phyloP scores from a whole-genome alignment of 176 grass and related monocot genomes.

The Bonia amplexicaulis region DNA sequence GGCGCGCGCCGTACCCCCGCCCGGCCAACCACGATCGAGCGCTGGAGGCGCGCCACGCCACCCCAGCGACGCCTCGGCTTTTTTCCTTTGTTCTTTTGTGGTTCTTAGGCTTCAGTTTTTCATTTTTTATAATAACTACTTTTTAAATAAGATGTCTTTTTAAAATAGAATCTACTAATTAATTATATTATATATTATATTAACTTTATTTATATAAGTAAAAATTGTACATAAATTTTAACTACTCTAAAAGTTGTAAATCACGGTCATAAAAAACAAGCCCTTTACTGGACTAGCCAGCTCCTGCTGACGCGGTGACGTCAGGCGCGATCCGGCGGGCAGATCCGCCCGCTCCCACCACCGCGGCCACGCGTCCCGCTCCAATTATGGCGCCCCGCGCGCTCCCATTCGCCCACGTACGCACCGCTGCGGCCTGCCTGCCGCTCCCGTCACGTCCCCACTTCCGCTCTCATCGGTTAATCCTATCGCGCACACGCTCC shows the following conservation, averaged over 20 bases:
- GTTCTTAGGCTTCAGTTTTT: too few relatives aligned
- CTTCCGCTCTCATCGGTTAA: background rate
- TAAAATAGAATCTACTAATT: too few relatives aligned
- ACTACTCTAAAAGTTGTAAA: too few relatives aligned
- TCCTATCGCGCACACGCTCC: background rate
- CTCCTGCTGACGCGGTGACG: background rate
- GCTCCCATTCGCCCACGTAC: constrained; percentile 12
- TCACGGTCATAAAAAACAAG: too few relatives aligned
- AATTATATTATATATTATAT: too few relatives aligned
- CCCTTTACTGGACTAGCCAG: background rate
- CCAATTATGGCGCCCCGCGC: constrained; percentile 7
- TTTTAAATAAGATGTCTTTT: too few relatives aligned
- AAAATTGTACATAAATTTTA: too few relatives aligned
- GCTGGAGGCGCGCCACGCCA: background rate
- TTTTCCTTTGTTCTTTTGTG: too few relatives aligned
- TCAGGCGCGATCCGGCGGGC: background rate
- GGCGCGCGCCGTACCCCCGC: too few relatives aligned
- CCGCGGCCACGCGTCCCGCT: background rate
- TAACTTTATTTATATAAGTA: too few relatives aligned
- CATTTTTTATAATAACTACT: too few relatives aligned
- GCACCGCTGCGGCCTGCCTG: background rate
- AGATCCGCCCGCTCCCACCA: background rate
- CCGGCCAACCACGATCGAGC: background rate
- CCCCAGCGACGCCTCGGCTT: background rate
- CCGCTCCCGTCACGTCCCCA: background rate